Percentiles rank a stretch among this genome's conserved stretches.
Evolutionary conservation across 495 filamentous ascomycete genomes (phyloP).

Genomic region (Aspergillus asperescens): DNA sequence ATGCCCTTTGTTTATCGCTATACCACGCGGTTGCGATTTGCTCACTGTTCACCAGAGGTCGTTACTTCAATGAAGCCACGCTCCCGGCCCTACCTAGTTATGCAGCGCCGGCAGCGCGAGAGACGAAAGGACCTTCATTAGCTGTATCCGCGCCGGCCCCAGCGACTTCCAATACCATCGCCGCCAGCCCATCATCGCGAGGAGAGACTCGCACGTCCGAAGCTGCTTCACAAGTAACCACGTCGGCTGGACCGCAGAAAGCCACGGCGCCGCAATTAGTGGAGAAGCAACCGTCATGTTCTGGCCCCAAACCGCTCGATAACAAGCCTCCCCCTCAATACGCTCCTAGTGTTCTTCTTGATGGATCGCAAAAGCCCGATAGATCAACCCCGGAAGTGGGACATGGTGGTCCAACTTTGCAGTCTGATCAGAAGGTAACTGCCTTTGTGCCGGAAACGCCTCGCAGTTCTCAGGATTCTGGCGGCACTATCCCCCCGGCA

Average conservation of each 20-base stretch:
- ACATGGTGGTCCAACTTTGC: slow-evolving; percentile 9
- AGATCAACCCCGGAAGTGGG: slow-evolving; percentile 6
- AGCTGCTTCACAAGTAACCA: slow-evolving; percentile 17
- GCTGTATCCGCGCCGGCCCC: slow-evolving; percentile 15
- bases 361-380: slow-evolving; percentile 14
- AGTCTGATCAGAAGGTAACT: slow-evolving; percentile 17
- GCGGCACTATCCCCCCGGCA: slow-evolving; percentile 5
- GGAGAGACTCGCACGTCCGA: slow-evolving; percentile 14
- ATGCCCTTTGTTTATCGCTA: slow-evolving; percentile 14
- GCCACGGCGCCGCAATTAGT: slow-evolving; percentile 8
- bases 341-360: slow-evolving; percentile 11
- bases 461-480: slow-evolving; percentile 21
- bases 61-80: slow-evolving; percentile 63
- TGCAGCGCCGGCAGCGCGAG: slow-evolving; percentile 30
- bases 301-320: slow-evolving; percentile 2
- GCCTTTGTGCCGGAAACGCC: slow-evolving; percentile 21
- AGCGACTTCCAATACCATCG: slow-evolving; percentile 17
- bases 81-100: slow-evolving; percentile 55
- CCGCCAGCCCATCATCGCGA: slow-evolving; percentile 20
- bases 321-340: slow-evolving; percentile 12
- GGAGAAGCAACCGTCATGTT: slow-evolving; percentile 7
- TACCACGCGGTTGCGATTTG: slow-evolving; percentile 15
- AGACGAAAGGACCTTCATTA: slow-evolving; percentile 24
- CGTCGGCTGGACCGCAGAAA: slow-evolving; percentile 20
- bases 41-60: slow-evolving; percentile 53